Evolutionary conservation across 768 basidiomycete species (phyloP), one percentile per base, ranked within the genome.

Genomic region (Neoboletus subvelutipes): DNA sequence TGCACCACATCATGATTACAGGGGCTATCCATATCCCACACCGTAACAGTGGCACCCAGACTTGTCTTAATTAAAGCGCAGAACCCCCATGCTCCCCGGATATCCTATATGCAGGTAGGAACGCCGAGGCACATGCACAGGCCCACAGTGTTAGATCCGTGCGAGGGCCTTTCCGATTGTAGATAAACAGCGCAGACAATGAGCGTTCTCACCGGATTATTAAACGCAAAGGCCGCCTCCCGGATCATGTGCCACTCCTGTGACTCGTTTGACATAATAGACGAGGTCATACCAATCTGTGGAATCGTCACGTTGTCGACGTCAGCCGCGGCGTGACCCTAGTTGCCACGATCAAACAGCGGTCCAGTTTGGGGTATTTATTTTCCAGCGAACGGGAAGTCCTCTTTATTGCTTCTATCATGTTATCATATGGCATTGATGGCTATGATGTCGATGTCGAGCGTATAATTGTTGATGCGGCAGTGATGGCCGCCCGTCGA

Each of bases 381-480:
- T 50, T 45, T 36, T 13, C 45, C 52, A 34, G 10, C 17, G 13
- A 50, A 36, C 50, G 51, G 41, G 5, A 37, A 46, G 43, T 53
- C 18, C 18, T 34, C 31, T 20, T 24, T 37, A 36, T 11, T 26
- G 40, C 26, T 53, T 39, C 34, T 18, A 49, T 57, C 34, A 43
- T 40, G 36, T 52, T 8, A 48, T 51, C 18, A 26, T 36, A 15
- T 20, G 2, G 2, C n/a, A 43, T 50, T 63, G 52, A 63, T 50
- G 48, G 48, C 17, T 56, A 11, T 64, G 55, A 64, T 65, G 59
- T 50, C 45, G 51, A 62, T 31, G 47, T 42, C 37, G 28, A 55
- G 22, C 28, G 4, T 34, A 64, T 57, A 40, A 45, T 41, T 15
- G 39, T 56, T 51, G 46, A 40, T 45, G 39, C n/a, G 54, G 49